phyloP scores from a whole-genome alignment of 108 stramenopile genomes.

The Pseudonitzschia pungens region DNA sequence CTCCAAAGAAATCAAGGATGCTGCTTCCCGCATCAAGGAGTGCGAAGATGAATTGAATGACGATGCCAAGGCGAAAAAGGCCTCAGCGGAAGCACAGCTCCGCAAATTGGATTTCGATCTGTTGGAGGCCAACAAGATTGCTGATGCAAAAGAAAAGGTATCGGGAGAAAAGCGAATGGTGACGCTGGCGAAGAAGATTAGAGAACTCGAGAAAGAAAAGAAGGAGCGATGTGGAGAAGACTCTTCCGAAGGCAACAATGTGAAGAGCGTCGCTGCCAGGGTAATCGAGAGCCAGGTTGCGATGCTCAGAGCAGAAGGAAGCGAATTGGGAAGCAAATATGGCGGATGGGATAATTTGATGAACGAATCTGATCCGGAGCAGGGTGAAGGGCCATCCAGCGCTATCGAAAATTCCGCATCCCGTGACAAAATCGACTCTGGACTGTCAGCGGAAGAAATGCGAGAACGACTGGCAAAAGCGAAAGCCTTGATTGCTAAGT shows the following conservation, averaged over 20 bases:
- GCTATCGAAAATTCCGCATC: conserved; percentile 1
- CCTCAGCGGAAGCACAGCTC: conserved; percentile 50
- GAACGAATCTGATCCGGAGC: conserved; percentile 24
- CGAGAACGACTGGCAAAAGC: conserved; percentile 28
- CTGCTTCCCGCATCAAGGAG: conserved; percentile 58
- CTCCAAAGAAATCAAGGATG: conserved; percentile 88
- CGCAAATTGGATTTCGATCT: conserved; percentile 43
- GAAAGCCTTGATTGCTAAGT: conserved; percentile 26
- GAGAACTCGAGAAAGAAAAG: conserved; percentile 40
- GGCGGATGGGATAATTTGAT: conserved; percentile 62
- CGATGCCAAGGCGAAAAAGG: conserved; percentile 51
- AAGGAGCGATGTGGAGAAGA: conserved; percentile 43
- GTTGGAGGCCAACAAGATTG: conserved; percentile 53
- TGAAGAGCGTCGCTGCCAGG: conserved; percentile 68
- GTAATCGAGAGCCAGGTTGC: conserved; percentile 72
- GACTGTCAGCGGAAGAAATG: conserved; percentile 27
- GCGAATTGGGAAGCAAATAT: conserved; percentile 58
- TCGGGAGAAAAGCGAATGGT: conserved; percentile 52
- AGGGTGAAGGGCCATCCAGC: conserved; percentile 15
- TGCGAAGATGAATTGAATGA: conserved; percentile 58
- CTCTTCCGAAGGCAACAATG: conserved; percentile 41
- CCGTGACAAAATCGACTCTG: conserved; percentile 12
- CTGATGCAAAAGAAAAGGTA: conserved; percentile 60
- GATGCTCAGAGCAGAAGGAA: conserved; percentile 56
- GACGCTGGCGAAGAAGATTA: conserved; percentile 54